Conservation (phyloP, 257 asterid genomes). For the Solanum lycopersicoides region DNA sequence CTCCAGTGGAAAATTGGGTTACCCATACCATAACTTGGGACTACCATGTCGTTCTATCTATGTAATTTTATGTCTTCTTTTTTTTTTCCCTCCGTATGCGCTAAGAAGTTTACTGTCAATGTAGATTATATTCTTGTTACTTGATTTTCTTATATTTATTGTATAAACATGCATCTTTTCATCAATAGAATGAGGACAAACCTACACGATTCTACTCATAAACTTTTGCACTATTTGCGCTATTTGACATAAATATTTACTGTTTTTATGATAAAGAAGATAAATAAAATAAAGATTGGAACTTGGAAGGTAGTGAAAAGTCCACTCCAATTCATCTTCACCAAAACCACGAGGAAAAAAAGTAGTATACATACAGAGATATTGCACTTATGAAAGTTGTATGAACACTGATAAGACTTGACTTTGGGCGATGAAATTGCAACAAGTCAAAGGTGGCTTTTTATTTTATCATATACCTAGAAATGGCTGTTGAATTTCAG, state of each 20-base stretch:
- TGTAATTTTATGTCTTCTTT: neutral
- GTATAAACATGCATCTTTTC: neutral
- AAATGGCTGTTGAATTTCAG: slow-evolving; percentile 16
- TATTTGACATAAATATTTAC: neutral
- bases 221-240: neutral
- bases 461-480: slow-evolving; percentile 1
- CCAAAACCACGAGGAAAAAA: neutral
- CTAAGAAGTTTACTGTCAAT: neutral
- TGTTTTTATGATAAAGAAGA: neutral
- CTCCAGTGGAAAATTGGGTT: too few species aligned
- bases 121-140: neutral
- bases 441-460: slow-evolving; percentile 19
- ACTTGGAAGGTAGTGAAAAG: neutral
- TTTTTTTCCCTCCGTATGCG: neutral
- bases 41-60: neutral
- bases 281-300: neutral
- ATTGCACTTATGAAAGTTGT: slow-evolving; percentile 4
- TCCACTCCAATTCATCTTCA: neutral
- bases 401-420: slow-evolving; percentile 14
- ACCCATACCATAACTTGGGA: too few species aligned
- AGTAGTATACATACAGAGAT: neutral
- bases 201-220: neutral
- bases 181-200: neutral
- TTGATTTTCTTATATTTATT: neutral
- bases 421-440: slow-evolving; percentile 2